These are phyloP conservation scores for Ananas comosus DNA, from an alignment of 176 grass and related monocot species.

Conservation along the genomic window DNA sequence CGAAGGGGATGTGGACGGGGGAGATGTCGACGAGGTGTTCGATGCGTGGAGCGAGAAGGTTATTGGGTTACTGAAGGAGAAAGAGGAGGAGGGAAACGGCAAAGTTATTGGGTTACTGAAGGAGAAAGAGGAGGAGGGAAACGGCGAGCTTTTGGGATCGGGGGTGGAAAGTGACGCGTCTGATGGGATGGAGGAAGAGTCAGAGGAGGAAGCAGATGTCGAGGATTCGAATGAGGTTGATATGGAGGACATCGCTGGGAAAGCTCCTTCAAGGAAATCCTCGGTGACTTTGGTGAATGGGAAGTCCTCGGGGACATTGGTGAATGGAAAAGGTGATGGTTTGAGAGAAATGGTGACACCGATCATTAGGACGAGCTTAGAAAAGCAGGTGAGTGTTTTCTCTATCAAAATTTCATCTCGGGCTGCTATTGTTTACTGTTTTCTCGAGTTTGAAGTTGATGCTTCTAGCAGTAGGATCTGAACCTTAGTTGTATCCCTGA, in stretches of 20 bases:
- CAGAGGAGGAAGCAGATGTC: constrained; percentile 29
- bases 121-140: constrained; percentile 33
- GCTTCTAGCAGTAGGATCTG: background rate
- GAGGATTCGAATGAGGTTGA: constrained; percentile 46
- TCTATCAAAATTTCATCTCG: constrained; percentile 3
- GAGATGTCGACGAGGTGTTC: constrained; percentile 41
- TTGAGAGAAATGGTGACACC: constrained; percentile 85
- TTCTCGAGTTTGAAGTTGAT: background rate
- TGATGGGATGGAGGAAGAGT: constrained; percentile 18
- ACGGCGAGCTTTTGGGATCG: constrained; percentile 5
- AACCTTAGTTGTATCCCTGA: background rate
- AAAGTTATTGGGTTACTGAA: constrained; percentile 51
- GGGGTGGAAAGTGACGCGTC: constrained; percentile 20
- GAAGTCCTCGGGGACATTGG: constrained; percentile 17
- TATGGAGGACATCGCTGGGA: constrained; percentile 94
- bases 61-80: constrained; percentile 50
- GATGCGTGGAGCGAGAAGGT: constrained; percentile 57
- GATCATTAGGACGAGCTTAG: constrained; percentile 70
- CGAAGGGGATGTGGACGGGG: constrained; percentile 73
- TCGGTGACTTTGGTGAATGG: constrained; percentile 5
- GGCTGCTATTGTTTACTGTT: background rate
- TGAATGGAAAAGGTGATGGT: constrained; percentile 37
- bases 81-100: constrained; percentile 19
- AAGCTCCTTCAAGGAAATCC: constrained; percentile 32
- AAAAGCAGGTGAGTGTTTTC: constrained; percentile 62